Evolutionary conservation across 768 basidiomycete genomes (phyloP), one percentile per base, ranked within the genome.

Genomic region (Termitomyces sp.): DNA sequence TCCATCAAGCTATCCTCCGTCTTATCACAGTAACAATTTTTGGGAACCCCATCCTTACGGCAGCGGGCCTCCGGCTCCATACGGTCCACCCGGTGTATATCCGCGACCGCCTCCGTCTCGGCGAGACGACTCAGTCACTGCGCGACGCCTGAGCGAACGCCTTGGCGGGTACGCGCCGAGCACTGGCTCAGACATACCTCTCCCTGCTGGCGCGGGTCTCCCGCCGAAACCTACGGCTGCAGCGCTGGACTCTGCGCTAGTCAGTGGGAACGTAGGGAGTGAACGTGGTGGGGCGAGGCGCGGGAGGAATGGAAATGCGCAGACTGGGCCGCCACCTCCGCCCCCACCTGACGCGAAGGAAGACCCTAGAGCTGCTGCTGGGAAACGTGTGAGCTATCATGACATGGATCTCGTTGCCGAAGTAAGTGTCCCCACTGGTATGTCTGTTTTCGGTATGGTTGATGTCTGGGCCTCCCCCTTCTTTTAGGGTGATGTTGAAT

Each of bases 321-420:
- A 71, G 46, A 69, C 72, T 33, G 73, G 83, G 1, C 82, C 83
- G 0, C 84, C 83, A 6, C 90, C 90, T 0, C 87, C 90, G 4
- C 90, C 92, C 16, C 92, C 92, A 13, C 86, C 90, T 55, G 90
- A 94, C 72, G 90, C 87, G 32, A 92, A 91, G 73, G 91, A 94
- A 71, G 95, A 98, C 70, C 95, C 95, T 44, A 80, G 95, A 42
- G 92, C 95, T 30, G 88, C 90, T 33, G 90, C 87, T 35, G 92
- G 92, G 46, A 89, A 86, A 73, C 84, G 91, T 71, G 85, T 98
- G 56, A 94, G 91, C 74, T 98, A 98, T 68, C 87, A 93, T 69
- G 95, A 98, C 73, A 91, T 97, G 86, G 95, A 98, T 76, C 76
- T 90, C 70, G 91, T 93, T 63, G 90, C 92, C 30, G 90, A 90